These are phyloP conservation scores for Aspergillus pseudoterreus DNA, from an alignment of 2,329 filamentous ascomycete species.

Conservation along the genomic window DNA sequence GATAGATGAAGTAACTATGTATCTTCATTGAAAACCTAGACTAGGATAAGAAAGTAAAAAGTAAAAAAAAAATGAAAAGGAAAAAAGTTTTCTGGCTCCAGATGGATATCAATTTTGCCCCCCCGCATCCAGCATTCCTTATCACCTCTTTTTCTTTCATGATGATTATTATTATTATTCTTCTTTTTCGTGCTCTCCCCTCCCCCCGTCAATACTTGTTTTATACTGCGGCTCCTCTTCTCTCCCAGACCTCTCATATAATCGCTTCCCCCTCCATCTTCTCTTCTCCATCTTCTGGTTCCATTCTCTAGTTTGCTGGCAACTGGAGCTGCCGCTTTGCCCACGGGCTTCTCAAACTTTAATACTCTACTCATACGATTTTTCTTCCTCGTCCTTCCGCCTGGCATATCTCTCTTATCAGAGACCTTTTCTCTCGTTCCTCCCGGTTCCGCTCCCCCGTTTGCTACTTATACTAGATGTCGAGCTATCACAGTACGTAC, in stretches of 20 bases:
- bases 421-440: conserved; percentile 3
- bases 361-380: conserved; percentile 3
- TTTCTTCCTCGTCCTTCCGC: neutral
- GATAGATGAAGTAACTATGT: neutral
- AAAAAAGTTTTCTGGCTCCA: neutral
- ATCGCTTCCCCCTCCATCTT: conserved; percentile 5
- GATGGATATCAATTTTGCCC: neutral
- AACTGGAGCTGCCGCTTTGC: neutral
- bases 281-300: neutral
- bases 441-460: conserved; percentile 4
- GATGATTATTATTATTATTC: no score
- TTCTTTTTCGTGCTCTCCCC: neutral
- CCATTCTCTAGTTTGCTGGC: neutral
- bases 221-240: neutral
- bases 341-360: conserved; percentile 3
- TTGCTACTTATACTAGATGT: conserved; percentile 13
- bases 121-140: neutral
- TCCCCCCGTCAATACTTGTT: neutral
- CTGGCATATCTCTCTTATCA: neutral
- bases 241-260: conserved; percentile 1
- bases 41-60: no score
- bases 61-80: no score
- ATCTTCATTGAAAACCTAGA: neutral
- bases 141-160: neutral
- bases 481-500: conserved; percentile 17